Percentiles rank a stretch among this genome's conserved stretches.
Evolutionary conservation across 257 asterid species (phyloP).

Genomic region (Nicotiana tomentosiformis): DNA sequence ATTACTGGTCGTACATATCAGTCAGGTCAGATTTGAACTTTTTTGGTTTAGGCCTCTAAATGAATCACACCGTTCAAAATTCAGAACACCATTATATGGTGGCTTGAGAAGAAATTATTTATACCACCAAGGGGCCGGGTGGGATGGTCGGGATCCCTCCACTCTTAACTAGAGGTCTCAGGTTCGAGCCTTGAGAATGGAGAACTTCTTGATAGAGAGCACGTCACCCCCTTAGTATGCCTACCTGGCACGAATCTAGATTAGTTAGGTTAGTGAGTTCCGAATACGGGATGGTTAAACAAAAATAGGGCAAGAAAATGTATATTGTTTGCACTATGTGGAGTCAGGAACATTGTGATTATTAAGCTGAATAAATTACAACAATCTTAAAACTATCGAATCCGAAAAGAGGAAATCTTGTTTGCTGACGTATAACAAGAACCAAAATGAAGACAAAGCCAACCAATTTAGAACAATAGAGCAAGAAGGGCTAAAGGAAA

Average conservation of each 20-base stretch:
- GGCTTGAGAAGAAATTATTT: neutral
- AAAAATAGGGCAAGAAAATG: neutral
- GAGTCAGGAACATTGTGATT: neutral
- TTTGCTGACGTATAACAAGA: neutral
- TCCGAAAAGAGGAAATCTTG: neutral
- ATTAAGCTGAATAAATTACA: neutral
- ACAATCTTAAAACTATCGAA: neutral
- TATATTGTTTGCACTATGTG: neutral
- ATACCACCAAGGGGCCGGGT: too few relatives aligned
- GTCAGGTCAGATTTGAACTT: neutral
- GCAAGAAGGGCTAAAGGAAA: neutral
- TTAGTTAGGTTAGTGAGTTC: too few relatives aligned
- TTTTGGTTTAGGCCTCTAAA: neutral
- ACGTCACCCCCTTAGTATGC: too few relatives aligned
- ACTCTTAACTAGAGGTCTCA: too few relatives aligned
- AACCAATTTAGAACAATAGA: neutral
- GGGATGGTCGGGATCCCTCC: too few relatives aligned
- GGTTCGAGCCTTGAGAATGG: too few relatives aligned
- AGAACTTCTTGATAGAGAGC: too few relatives aligned
- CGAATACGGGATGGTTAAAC: too few relatives aligned
- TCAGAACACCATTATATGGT: neutral
- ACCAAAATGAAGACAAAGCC: neutral
- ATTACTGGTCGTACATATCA: neutral
- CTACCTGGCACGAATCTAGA: too few relatives aligned
- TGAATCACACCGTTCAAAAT: neutral